Evolutionary conservation across 2,329 filamentous ascomycete genomes (phyloP).

Genomic region (Pyrenophora graminea): DNA sequence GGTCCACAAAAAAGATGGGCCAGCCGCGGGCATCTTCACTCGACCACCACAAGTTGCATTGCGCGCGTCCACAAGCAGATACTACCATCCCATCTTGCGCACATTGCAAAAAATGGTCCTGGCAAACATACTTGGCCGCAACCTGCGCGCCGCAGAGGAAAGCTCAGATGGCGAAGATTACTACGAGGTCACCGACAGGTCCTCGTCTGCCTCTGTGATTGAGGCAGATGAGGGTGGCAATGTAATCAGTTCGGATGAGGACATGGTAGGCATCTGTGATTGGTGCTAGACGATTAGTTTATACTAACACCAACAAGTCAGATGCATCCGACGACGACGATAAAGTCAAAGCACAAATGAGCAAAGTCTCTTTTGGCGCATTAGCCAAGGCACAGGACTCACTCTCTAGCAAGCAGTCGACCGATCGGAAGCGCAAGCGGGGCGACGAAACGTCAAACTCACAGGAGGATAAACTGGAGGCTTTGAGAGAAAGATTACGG

Average conservation of each 20-base stretch:
- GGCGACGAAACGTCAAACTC: constrained; percentile 44
- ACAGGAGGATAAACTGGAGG: constrained; percentile 54
- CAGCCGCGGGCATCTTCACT: constrained; percentile 2
- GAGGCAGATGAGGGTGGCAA: constrained; percentile 44
- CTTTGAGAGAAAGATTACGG: constrained; percentile 50
- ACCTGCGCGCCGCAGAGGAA: constrained; percentile 42
- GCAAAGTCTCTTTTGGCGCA: constrained; percentile 82
- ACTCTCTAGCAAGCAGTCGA: constrained; percentile 51
- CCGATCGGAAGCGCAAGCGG: constrained; percentile 50
- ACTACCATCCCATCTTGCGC: neutral
- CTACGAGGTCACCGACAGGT: constrained; percentile 47
- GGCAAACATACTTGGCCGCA: constrained; percentile 42
- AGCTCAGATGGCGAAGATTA: constrained; percentile 45
- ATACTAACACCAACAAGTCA: constrained; percentile 22
- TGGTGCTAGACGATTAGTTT: neutral
- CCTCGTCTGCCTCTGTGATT: constrained; percentile 47
- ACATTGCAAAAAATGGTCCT: constrained; percentile 34
- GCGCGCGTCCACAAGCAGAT: neutral
- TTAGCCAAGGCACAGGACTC: constrained; percentile 82
- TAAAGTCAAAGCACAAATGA: constrained; percentile 53
- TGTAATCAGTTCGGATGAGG: constrained; percentile 43
- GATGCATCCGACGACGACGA: constrained; percentile 48
- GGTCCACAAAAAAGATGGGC: constrained; percentile 20
- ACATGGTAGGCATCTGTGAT: constrained; percentile 24
- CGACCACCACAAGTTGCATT: neutral